A percentile compares a stretch with the other conserved stretches of the same genome.
These are phyloP conservation scores for Periconia sp. DNA, from an alignment of 2,329 filamentous ascomycete species.

Conservation along the genomic window DNA sequence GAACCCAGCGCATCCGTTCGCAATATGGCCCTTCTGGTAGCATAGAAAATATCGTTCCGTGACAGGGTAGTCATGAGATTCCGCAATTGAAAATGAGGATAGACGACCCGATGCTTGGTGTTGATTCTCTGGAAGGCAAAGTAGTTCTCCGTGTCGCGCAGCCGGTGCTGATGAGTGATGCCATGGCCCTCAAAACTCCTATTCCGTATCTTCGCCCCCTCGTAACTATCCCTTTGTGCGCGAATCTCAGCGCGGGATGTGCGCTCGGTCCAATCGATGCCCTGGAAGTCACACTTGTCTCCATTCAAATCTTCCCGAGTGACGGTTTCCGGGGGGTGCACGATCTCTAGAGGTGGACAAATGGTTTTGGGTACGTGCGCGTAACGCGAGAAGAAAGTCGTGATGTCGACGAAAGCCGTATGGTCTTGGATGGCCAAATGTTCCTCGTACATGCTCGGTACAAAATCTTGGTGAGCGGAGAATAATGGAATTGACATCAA, in stretches of 20 bases:
- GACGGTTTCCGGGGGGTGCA: conserved; percentile 28
- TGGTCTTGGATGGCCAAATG: conserved; percentile 32
- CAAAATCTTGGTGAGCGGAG: conserved; percentile 22
- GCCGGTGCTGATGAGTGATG: conserved; percentile 3
- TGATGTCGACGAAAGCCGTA: conserved; percentile 29
- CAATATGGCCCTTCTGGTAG: conserved; percentile 50
- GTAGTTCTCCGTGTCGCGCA: conserved; percentile 48
- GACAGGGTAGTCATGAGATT: conserved; percentile 59
- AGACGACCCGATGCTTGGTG: conserved; percentile 52
- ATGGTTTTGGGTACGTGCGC: conserved; percentile 11
- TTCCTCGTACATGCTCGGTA: conserved; percentile 26
- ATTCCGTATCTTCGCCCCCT: conserved; percentile 21
- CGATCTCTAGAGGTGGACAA: conserved; percentile 23
- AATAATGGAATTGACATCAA: conserved; percentile 14
- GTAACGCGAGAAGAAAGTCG: conserved; percentile 28
- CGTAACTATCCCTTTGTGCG: conserved; percentile 24
- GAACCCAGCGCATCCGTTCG: conserved; percentile 53
- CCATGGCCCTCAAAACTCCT: conserved; percentile 13
- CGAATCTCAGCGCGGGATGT: conserved; percentile 29
- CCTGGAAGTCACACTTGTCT: conserved; percentile 41
- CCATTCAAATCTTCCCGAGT: conserved; percentile 34
- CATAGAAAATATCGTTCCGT: conserved; percentile 59
- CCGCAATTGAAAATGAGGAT: conserved; percentile 62
- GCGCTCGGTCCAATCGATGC: conserved; percentile 40
- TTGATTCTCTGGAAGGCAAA: conserved; percentile 54